A percentile compares a stretch with the other conserved stretches of the same genome.
Evolutionary conservation across 78 protist genomes (phyloP).

Genomic region (Abeoforma whisleri): DNA sequence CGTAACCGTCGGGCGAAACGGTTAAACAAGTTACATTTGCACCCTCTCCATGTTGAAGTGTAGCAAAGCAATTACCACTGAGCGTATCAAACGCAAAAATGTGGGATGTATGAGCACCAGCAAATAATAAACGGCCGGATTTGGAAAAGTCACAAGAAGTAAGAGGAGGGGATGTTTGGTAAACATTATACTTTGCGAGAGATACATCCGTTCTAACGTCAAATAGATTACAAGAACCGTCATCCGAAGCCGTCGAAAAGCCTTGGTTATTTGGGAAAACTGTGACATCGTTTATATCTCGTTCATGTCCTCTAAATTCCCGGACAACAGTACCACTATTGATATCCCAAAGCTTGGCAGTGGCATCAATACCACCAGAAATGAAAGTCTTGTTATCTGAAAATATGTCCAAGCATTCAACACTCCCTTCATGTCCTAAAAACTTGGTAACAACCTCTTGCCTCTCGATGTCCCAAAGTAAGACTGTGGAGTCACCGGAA

Average conservation of each 20-base stretch:
- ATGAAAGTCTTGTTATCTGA: slow-evolving; percentile 73
- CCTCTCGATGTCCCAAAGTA: too few species aligned
- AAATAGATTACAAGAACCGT: slow-evolving; percentile 81
- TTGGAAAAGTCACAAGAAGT: slow-evolving; percentile 78
- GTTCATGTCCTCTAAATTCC: slow-evolving; percentile 84
- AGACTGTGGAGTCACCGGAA: too few species aligned
- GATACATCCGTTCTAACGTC: slow-evolving; percentile 87
- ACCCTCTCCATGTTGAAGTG: not conserved
- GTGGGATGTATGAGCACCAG: too few species aligned
- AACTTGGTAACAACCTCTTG: too few species aligned
- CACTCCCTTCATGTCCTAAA: too few species aligned
- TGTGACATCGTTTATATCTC: slow-evolving; percentile 84
- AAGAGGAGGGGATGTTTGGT: slow-evolving; percentile 68
- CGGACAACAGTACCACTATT: slow-evolving; percentile 70
- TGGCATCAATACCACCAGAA: slow-evolving; percentile 79
- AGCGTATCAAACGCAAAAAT: too few species aligned
- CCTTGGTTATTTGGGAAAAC: slow-evolving; percentile 53
- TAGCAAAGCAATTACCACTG: too few species aligned
- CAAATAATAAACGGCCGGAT: slow-evolving; percentile 69
- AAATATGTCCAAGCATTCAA: too few species aligned
- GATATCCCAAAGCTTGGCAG: slow-evolving; percentile 87
- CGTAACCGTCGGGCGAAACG: not conserved
- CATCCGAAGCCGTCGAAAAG: slow-evolving; percentile 91
- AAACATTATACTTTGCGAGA: slow-evolving; percentile 66
- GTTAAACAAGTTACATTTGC: not conserved